phyloP scores from a whole-genome alignment of 2,329 filamentous ascomycete genomes.

The Paecilomyces formosus region DNA sequence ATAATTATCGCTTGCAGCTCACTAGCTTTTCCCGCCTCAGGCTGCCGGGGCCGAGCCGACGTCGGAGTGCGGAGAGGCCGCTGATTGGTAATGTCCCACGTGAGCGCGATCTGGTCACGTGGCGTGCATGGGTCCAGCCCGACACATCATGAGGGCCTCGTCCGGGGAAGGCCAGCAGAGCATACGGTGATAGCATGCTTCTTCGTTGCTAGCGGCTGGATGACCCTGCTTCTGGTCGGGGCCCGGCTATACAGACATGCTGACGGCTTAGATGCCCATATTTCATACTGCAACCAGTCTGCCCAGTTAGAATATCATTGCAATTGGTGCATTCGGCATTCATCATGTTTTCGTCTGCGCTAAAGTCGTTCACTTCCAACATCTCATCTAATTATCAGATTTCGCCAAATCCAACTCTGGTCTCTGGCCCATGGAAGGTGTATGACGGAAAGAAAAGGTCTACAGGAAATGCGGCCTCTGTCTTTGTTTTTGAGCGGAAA shows the following conservation, averaged over 20 bases:
- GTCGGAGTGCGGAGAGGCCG: background rate
- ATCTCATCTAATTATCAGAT: slow-evolving; percentile 89
- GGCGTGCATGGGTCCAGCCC: background rate
- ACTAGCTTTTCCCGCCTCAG: background rate
- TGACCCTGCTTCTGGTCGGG: background rate
- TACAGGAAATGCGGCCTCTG: slow-evolving; percentile 77
- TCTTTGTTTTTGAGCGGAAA: slow-evolving; percentile 93
- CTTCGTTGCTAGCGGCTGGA: background rate
- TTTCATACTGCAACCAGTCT: background rate
- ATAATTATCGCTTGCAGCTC: background rate
- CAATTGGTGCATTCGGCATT: slow-evolving; percentile 3
- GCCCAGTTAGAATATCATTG: background rate
- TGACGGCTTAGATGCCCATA: background rate
- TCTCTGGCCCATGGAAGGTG: slow-evolving; percentile 91
- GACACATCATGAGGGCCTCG: background rate
- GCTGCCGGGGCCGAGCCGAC: background rate
- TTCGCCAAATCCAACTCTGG: slow-evolving; percentile 65
- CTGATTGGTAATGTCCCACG: slow-evolving; percentile 1
- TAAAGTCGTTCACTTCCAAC: slow-evolving; percentile 92
- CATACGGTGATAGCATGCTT: background rate
- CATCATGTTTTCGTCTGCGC: slow-evolving; percentile 83
- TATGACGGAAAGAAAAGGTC: slow-evolving; percentile 97
- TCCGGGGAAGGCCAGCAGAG: background rate
- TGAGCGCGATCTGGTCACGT: background rate
- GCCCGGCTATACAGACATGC: background rate